Conservation (phyloP, 805 yeast genomes). For the Hanseniaspora taiwanica region DNA sequence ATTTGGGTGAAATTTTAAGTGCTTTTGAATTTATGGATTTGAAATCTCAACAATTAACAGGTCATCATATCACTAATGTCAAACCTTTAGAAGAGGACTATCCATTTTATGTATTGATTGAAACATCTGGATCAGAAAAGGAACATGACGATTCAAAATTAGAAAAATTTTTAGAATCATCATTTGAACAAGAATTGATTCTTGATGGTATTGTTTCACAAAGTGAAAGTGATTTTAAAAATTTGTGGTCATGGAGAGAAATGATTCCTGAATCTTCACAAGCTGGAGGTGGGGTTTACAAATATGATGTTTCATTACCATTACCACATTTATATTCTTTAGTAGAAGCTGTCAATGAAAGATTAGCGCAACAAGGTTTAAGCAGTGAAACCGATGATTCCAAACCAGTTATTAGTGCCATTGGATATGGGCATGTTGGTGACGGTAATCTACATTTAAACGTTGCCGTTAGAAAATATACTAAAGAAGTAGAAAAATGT, state of each 20-base stretch:
- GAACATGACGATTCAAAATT: slow-evolving; percentile 89
- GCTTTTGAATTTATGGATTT: slow-evolving; percentile 93
- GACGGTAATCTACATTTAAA: slow-evolving; percentile 94
- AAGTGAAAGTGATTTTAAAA: slow-evolving; percentile 74
- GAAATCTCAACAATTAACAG: slow-evolving; percentile 52
- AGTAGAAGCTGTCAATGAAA: slow-evolving; percentile 62
- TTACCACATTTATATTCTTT: slow-evolving; percentile 66
- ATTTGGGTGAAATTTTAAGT: slow-evolving; percentile 72
- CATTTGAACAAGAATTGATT: slow-evolving; percentile 74
- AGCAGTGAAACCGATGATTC: slow-evolving; percentile 45
- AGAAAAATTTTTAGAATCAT: slow-evolving; percentile 67
- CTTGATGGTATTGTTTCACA: slow-evolving; percentile 94
- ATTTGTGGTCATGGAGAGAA: slow-evolving; percentile 95
- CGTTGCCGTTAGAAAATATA: slow-evolving; percentile 77
- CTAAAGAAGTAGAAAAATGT: slow-evolving; percentile 60
- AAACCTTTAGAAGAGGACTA: slow-evolving; percentile 77
- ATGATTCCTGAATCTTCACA: slow-evolving; percentile 81
- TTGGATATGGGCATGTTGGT: slow-evolving; percentile 97
- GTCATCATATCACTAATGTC: slow-evolving; percentile 37
- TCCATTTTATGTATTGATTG: slow-evolving; percentile 85
- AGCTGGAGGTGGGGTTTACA: slow-evolving; percentile 85
- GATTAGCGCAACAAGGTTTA: slow-evolving; percentile 42
- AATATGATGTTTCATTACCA: slow-evolving; percentile 92
- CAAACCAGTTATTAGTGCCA: slow-evolving; percentile 70
- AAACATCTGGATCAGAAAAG: slow-evolving; percentile 89